phyloP scores from a whole-genome alignment of 164 flowering plant genomes.

The Vitis cinerea region DNA sequence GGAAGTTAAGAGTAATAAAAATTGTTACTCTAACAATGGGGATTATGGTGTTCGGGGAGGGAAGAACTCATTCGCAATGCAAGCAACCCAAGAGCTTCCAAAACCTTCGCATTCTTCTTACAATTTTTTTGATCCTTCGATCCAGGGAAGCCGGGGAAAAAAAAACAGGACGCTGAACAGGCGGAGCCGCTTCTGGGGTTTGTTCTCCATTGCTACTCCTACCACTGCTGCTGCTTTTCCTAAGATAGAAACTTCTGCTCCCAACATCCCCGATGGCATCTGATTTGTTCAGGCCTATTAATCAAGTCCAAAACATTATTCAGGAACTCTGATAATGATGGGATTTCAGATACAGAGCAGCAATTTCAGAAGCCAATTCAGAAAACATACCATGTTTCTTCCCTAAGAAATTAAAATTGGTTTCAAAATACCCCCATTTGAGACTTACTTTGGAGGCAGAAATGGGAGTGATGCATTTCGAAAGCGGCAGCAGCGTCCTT shows the following conservation, averaged over 20 bases:
- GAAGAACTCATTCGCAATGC: background rate
- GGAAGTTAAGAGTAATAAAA: background rate
- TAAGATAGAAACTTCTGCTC: constrained; percentile 73
- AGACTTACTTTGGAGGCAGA: constrained; percentile 73
- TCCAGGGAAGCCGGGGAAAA: constrained; percentile 34
- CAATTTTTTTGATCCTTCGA: constrained; percentile 35
- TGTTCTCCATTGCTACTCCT: constrained; percentile 10
- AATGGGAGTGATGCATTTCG: constrained; percentile 73
- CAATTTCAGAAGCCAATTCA: no score
- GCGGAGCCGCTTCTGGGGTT: constrained; percentile 9
- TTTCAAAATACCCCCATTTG: background rate
- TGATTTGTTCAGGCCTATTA: constrained; percentile 54
- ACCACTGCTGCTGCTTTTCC: constrained; percentile 29
- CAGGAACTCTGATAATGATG: no score
- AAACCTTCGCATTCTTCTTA: constrained; percentile 43
- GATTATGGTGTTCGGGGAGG: background rate
- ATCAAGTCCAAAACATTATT: no score
- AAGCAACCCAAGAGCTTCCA: constrained; percentile 57
- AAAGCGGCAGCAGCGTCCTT: constrained; percentile 20
- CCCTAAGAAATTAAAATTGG: no score
- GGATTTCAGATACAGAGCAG: no score
- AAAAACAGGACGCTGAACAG: constrained; percentile 10
- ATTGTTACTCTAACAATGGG: constrained; percentile 4
- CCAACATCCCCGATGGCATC: constrained; percentile 70
- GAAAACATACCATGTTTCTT: no score